Conservation (phyloP, 2,329 filamentous ascomycete genomes). For the Colletotrichum horii region DNA sequence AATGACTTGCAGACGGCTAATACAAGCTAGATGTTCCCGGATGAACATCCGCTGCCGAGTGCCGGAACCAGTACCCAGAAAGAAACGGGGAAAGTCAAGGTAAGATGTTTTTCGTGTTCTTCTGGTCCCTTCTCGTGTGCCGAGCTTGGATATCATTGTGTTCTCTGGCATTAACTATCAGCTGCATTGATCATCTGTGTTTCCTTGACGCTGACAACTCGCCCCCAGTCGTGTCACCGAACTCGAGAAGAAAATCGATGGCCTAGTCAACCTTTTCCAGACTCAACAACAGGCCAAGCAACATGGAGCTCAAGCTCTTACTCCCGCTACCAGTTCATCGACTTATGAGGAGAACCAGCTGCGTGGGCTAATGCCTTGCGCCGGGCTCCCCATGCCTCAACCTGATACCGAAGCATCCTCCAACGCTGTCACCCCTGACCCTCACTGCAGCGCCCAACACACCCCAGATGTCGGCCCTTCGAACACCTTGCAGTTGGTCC, state of each 20-base stretch:
- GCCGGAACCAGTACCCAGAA: constrained; percentile 36
- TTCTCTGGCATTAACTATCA: not conserved
- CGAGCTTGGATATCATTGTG: not conserved
- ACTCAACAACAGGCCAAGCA: constrained; percentile 27
- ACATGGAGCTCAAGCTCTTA: not conserved
- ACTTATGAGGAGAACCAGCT: not conserved
- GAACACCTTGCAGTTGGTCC: constrained; percentile 28
- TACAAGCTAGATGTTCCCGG: constrained; percentile 33
- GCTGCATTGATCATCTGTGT: not conserved
- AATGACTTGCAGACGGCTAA: not conserved
- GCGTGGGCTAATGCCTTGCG: not conserved
- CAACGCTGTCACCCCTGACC: not conserved
- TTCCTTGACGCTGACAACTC: not conserved
- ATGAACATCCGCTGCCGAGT: constrained; percentile 38
- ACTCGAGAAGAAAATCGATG: constrained; percentile 44
- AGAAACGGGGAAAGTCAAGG: constrained; percentile 42
- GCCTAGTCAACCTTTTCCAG: constrained; percentile 40
- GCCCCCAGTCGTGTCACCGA: constrained; percentile 38
- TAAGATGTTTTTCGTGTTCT: constrained; percentile 11
- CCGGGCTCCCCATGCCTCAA: not conserved
- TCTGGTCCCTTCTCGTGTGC: not conserved
- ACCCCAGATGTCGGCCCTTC: not conserved
- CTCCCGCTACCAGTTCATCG: not conserved
- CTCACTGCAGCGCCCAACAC: not conserved
- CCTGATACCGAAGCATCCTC: not conserved